A percentile compares a stretch with the other conserved stretches of the same genome.
phyloP scores from a whole-genome alignment of 2,329 filamentous ascomycete genomes.

The Neoarthrinium moseri region DNA sequence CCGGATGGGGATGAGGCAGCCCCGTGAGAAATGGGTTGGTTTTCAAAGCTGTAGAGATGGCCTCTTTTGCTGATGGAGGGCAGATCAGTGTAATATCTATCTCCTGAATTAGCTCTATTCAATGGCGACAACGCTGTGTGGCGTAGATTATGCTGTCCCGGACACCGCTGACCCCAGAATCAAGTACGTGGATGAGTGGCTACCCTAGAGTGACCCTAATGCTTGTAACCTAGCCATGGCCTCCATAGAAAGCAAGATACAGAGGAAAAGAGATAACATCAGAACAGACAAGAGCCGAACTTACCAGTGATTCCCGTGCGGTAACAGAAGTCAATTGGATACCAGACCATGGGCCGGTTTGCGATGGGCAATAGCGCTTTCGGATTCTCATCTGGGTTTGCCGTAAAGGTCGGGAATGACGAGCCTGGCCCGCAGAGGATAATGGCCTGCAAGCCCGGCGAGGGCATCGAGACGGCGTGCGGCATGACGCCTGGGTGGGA shows the following conservation, averaged over 20 bases:
- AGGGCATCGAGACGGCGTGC: slow-evolving; percentile 70
- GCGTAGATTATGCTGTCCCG: no score
- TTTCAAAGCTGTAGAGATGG: slow-evolving; percentile 68
- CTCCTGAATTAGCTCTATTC: no score
- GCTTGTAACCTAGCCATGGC: no score
- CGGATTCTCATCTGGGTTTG: slow-evolving; percentile 75
- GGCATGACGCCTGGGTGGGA: no score
- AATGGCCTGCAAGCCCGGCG: slow-evolving; percentile 77
- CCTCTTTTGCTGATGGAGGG: slow-evolving; percentile 62
- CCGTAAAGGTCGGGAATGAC: slow-evolving; percentile 79
- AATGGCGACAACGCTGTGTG: no score
- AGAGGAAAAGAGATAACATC: slow-evolving; percentile 2
- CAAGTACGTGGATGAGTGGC: no score
- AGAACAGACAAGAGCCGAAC: no score
- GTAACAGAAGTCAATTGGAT: slow-evolving; percentile 82
- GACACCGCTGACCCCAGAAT: no score
- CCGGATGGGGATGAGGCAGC: slow-evolving; percentile 70
- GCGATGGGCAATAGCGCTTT: slow-evolving; percentile 82
- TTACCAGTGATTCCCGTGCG: slow-evolving; percentile 74
- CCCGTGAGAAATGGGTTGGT: slow-evolving; percentile 77
- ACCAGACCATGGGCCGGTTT: slow-evolving; percentile 88
- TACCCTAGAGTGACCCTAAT: no score
- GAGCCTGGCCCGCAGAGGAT: slow-evolving; percentile 82
- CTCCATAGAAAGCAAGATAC: no score
- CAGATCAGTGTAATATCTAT: slow-evolving; percentile 63